Conservation (phyloP, 306 rosid genomes). For the Mucuna pruriens region DNA sequence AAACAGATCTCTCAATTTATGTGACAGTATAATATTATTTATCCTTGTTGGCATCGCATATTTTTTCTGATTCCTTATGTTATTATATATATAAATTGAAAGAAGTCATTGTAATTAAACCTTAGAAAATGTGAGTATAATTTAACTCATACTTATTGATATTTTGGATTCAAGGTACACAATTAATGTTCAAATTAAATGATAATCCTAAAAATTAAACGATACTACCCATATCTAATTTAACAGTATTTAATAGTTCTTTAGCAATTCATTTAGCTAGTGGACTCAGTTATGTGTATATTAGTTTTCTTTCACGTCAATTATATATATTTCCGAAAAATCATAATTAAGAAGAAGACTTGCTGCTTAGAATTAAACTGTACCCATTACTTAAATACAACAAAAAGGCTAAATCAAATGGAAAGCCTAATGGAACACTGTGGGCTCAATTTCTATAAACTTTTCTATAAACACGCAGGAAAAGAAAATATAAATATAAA, state of each 20-base stretch:
- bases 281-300: neutral
- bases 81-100: too few relatives aligned
- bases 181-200: too few relatives aligned
- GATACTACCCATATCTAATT: neutral
- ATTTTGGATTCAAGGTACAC: too few relatives aligned
- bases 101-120: too few relatives aligned
- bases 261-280: neutral
- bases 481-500: too few relatives aligned
- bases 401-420: conserved; percentile 1
- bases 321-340: neutral
- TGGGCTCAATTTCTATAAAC: neutral
- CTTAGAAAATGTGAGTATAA: too few relatives aligned
- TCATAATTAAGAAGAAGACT: neutral
- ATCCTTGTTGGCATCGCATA: neutral
- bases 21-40: neutral
- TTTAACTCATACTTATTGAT: too few relatives aligned
- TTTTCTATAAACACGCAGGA: neutral
- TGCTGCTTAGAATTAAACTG: conserved; percentile 2
- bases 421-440: neutral
- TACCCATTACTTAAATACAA: neutral
- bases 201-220: too few relatives aligned
- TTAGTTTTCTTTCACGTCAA: neutral
- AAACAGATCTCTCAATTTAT: neutral
- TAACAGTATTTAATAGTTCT: neutral
- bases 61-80: too few relatives aligned